Evolutionary conservation across 805 yeast genomes (phyloP).

Genomic region (Spathaspora girioi): DNA sequence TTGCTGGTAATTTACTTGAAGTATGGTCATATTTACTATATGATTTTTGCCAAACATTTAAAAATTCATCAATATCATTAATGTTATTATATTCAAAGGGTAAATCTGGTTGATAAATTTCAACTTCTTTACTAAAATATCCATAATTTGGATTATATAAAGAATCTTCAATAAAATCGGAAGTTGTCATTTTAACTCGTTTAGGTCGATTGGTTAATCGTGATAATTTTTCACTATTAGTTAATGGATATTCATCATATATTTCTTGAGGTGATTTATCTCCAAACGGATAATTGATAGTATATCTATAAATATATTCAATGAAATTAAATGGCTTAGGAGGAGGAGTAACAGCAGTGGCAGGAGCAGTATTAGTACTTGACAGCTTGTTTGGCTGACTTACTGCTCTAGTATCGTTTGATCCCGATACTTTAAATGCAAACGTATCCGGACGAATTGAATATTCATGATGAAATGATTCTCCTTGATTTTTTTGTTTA

Average conservation of each 20-base stretch:
- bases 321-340: constrained; percentile 21
- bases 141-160: constrained; percentile 81
- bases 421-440: constrained; percentile 35
- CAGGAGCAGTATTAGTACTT: background rate
- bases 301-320: constrained; percentile 33
- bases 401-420: background rate
- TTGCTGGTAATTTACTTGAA: constrained; percentile 1
- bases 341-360: background rate
- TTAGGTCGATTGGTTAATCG: constrained; percentile 47
- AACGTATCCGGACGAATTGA: constrained; percentile 44
- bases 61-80: constrained; percentile 63
- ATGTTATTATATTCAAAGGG: constrained; percentile 63
- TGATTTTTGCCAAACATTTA: constrained; percentile 62
- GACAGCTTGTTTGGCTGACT: background rate
- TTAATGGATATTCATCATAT: constrained; percentile 31
- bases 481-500: constrained; percentile 2
- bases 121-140: constrained; percentile 74
- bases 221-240: constrained; percentile 30
- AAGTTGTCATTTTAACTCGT: constrained; percentile 63
- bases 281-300: constrained; percentile 41
- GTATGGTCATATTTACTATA: constrained; percentile 49
- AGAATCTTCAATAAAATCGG: constrained; percentile 83
- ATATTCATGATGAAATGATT: constrained; percentile 35
- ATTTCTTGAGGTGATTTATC: constrained; percentile 36
- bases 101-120: constrained; percentile 63